phyloP scores from a whole-genome alignment of 2,329 filamentous ascomycete genomes.

The Remersonia thermophila region DNA sequence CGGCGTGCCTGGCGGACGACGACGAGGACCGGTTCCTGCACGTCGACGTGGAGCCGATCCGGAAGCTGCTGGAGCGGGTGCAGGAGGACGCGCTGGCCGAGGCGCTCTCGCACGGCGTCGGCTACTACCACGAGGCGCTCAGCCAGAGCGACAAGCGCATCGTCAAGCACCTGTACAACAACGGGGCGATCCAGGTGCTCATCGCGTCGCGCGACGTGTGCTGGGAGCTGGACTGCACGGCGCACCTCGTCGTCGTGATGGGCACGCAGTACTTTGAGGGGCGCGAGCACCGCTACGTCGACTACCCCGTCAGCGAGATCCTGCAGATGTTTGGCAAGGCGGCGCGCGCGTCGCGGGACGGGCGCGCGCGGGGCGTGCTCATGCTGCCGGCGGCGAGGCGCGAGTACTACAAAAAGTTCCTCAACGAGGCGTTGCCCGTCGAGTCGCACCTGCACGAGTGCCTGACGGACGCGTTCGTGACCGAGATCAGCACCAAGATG shows the following conservation, averaged over 20 bases:
- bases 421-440: constrained; percentile 89
- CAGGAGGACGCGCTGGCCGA: constrained; percentile 81
- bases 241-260: constrained; percentile 91
- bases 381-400: constrained; percentile 93
- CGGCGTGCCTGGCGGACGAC: constrained; percentile 78
- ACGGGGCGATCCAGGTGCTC: constrained; percentile 81
- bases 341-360: constrained; percentile 64
- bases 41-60: constrained; percentile 68
- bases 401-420: constrained; percentile 97
- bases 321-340: constrained; percentile 98
- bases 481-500: constrained; percentile 91
- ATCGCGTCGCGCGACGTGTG: constrained; percentile 71
- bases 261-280: constrained; percentile 97
- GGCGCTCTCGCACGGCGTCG: constrained; percentile 84
- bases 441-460: constrained; percentile 89
- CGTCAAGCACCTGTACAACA: constrained; percentile 80
- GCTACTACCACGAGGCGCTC: constrained; percentile 93
- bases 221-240: constrained; percentile 83
- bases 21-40: constrained; percentile 91
- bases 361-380: constrained; percentile 76
- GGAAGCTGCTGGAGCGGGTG: constrained; percentile 67
- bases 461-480: constrained; percentile 90
- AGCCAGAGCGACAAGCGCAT: constrained; percentile 83
- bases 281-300: constrained; percentile 89
- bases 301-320: constrained; percentile 88